A percentile compares a stretch with the other conserved stretches of the same genome.
Conservation (phyloP, 164 flowering plant genomes). For the Macadamia integrifolia region DNA sequence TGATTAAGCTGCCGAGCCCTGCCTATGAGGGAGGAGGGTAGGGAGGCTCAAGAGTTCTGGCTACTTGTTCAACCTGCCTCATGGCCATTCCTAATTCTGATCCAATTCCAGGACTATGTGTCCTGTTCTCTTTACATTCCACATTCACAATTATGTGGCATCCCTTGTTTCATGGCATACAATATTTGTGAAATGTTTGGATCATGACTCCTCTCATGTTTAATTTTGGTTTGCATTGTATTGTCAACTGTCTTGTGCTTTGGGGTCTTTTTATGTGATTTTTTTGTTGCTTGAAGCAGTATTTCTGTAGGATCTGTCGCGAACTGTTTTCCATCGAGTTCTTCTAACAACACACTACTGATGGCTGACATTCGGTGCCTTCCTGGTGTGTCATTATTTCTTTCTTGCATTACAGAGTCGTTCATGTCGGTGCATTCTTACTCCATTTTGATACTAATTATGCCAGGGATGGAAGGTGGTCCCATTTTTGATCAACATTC, state of each 20-base stretch:
- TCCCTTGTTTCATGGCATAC: neutral
- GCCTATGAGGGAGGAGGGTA: too few relatives aligned
- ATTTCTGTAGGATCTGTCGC: conserved; percentile 71
- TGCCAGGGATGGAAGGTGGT: conserved; percentile 94
- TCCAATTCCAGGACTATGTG: too few relatives aligned
- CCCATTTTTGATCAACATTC: conserved; percentile 66
- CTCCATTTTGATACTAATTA: conserved; percentile 9
- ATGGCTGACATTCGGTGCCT: conserved; percentile 94
- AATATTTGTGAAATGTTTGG: conserved; percentile 2
- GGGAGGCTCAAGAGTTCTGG: too few relatives aligned
- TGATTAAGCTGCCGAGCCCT: too few relatives aligned
- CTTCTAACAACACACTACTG: conserved; percentile 49
- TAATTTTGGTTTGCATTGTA: too few relatives aligned
- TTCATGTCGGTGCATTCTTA: conserved; percentile 11
- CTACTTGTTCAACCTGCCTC: too few relatives aligned
- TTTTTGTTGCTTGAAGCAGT: conserved; percentile 42
- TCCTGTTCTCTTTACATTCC: neutral
- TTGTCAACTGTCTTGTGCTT: conserved; percentile 6
- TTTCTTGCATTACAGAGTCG: conserved; percentile 1
- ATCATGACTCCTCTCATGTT: neutral
- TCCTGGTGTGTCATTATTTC: conserved; percentile 61
- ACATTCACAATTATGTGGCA: too few relatives aligned
- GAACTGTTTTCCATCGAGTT: conserved; percentile 60
- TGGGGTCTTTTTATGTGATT: conserved; percentile 4
- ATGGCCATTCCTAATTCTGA: too few relatives aligned